Percentiles rank a stretch among this genome's conserved stretches.
Conservation (phyloP, 768 basidiomycete genomes). For the Kwoniella bestiolae region DNA sequence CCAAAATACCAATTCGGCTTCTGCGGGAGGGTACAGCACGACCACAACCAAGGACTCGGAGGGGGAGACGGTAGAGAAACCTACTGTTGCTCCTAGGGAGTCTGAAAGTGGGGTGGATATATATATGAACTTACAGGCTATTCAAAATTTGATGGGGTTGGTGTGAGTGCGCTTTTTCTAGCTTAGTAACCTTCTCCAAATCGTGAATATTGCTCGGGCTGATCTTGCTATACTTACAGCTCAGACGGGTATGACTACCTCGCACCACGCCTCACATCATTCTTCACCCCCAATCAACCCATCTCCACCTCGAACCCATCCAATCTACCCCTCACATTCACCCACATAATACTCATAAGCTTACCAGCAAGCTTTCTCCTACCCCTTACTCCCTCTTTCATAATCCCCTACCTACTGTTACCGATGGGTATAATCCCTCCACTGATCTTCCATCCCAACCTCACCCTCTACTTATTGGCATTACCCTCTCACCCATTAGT, state of each 20-base stretch:
- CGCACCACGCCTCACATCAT: conserved; percentile 23
- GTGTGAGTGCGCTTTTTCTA: conserved; percentile 62
- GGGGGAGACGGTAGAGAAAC: conserved; percentile 41
- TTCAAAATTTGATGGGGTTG: conserved; percentile 88
- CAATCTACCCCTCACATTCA: conserved; percentile 48
- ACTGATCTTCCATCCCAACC: conserved; percentile 52
- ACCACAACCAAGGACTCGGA: conserved; percentile 28
- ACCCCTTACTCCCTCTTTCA: conserved; percentile 41
- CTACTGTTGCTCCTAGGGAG: conserved; percentile 50
- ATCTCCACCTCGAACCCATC: too few species aligned
- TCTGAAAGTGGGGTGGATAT: conserved; percentile 75
- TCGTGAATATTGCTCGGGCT: too few species aligned
- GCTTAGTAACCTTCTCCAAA: neutral
- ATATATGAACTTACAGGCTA: conserved; percentile 84
- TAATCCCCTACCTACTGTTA: conserved; percentile 52
- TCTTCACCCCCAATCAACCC: conserved; percentile 27
- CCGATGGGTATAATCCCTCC: conserved; percentile 48
- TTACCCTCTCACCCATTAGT: conserved; percentile 28
- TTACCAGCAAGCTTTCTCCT: conserved; percentile 50
- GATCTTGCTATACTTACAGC: conserved; percentile 17
- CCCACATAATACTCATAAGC: conserved; percentile 47
- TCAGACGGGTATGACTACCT: conserved; percentile 47
- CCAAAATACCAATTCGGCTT: neutral
- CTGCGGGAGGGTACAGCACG: conserved; percentile 5
- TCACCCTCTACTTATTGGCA: conserved; percentile 28